These are phyloP conservation scores for Thraustochytrium sp. DNA, from an alignment of 352 stramenopile species.

Conservation along the genomic window DNA sequence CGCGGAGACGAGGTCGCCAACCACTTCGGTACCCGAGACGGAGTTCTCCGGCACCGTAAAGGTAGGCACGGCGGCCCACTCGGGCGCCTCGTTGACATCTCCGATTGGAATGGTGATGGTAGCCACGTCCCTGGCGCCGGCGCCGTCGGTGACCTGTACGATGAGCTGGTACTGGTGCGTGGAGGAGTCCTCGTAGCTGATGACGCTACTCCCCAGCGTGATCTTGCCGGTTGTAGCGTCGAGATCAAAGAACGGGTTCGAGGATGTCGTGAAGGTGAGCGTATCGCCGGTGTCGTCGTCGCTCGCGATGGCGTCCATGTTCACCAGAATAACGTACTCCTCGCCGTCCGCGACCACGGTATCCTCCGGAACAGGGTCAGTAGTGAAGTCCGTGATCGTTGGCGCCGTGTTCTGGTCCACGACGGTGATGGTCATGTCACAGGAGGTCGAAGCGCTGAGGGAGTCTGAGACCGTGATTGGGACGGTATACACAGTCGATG, in stretches of 20 bases:
- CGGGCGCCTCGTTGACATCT: constrained; percentile 37
- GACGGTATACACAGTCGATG: neutral
- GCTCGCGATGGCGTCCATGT: neutral
- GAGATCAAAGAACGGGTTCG: constrained; percentile 12
- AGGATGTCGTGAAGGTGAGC: constrained; percentile 21
- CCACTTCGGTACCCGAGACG: neutral
- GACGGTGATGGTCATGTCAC: neutral
- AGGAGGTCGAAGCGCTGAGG: neutral
- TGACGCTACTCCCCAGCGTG: neutral
- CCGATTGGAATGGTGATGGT: no score
- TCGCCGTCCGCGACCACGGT: neutral
- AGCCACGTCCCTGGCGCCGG: neutral
- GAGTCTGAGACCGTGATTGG: neutral
- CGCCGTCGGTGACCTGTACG: neutral
- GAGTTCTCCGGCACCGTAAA: neutral
- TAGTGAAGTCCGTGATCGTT: neutral
- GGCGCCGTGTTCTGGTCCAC: neutral
- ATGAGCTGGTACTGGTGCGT: constrained; percentile 30
- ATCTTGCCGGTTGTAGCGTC: neutral
- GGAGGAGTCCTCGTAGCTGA: constrained; percentile 37
- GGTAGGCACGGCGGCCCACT: neutral
- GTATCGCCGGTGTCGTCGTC: neutral
- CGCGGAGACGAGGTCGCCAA: neutral
- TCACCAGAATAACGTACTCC: neutral
- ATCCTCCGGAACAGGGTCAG: neutral